Base-by-base conservation (phyloP, 768 basidiomycete genomes). In the Hirschioporus abietinus region DNA sequence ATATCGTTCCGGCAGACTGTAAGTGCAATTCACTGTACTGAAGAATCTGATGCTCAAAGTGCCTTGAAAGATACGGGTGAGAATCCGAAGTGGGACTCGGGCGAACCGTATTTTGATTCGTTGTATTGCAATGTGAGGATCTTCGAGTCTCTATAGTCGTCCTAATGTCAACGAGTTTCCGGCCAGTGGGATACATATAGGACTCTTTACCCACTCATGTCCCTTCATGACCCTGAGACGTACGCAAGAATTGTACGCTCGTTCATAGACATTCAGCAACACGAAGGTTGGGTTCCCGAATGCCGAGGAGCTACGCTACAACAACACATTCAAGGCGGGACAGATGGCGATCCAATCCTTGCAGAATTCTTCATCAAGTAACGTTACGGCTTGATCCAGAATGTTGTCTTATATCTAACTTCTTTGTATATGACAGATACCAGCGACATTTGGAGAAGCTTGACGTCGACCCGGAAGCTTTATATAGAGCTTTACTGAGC, bases 1-100 rank as follows among this genome's bases (percentile, higher is more conserved):
- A 69, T 62, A 67, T 69, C 35, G 60, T 63, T 36, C 68, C 68
- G 12, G 64, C 64, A 25, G 64, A 65, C 25, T 65, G 64, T 65
- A 15, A 12, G 63, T 18, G 15, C 9, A 6, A 23, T 23, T 24
- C 23, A 12, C 30, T 61, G 3, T 7, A 24, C 24, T 36, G 24
- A 65, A 5, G 2, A 5, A 52, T 15, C 5, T 52, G 42, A n/a
- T 20, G n/a, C 17, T 52, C 34, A 23, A 4, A 36, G 23, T 18
- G 24, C 24, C 18, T 35, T 57, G 27, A 64, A 23, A 30, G 66
- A 63, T 12, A 67, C 63, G 6, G 66, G 64, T 18, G 66, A 67
- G 36, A 60, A 52, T 23, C 36, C 52, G 20, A 59, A 58, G n/a
- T 63, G 42, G 63, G 61, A 65, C 35, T 64, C 66, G 34, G 30